Conservation (phyloP, 2,329 filamentous ascomycete species). For the Dothiorella sarmentorum region DNA sequence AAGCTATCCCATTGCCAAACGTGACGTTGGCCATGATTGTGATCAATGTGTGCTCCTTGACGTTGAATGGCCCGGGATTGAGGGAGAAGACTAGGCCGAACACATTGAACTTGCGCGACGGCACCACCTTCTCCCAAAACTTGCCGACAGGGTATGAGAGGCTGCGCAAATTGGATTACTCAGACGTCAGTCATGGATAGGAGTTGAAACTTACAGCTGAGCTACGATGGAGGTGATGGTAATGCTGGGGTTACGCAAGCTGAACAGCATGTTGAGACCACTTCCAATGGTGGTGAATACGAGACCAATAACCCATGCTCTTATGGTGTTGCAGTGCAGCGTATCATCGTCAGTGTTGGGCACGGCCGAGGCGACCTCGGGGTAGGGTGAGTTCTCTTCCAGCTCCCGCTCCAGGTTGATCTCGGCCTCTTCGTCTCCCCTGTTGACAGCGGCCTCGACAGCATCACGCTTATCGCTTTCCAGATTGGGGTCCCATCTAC, state of each 20-base stretch:
- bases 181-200: background rate
- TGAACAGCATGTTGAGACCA: slow-evolving; percentile 30
- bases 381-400: slow-evolving; percentile 22
- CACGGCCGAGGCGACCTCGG: slow-evolving; percentile 21
- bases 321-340: slow-evolving; percentile 19
- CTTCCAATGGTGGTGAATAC: slow-evolving; percentile 26
- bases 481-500: slow-evolving; percentile 18
- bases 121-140: slow-evolving; percentile 53
- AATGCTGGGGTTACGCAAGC: slow-evolving; percentile 26
- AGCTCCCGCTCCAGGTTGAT: slow-evolving; percentile 20
- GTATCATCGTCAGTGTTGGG: slow-evolving; percentile 13
- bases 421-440: slow-evolving; percentile 31
- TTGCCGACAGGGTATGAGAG: slow-evolving; percentile 24
- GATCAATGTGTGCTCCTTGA: slow-evolving; percentile 60
- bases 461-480: slow-evolving; percentile 19
- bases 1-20: slow-evolving; percentile 59
- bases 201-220: slow-evolving; percentile 30
- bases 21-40: slow-evolving; percentile 59
- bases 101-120: slow-evolving; percentile 31
- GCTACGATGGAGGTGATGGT: slow-evolving; percentile 32
- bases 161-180: too few relatives aligned
- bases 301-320: slow-evolving; percentile 30
- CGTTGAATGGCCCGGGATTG: slow-evolving; percentile 58
- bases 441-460: slow-evolving; percentile 18
- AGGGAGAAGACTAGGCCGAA: slow-evolving; percentile 28